Base-by-base conservation (phyloP, 352 stramenopile species). In the Phytophthora niederhauseri region DNA sequence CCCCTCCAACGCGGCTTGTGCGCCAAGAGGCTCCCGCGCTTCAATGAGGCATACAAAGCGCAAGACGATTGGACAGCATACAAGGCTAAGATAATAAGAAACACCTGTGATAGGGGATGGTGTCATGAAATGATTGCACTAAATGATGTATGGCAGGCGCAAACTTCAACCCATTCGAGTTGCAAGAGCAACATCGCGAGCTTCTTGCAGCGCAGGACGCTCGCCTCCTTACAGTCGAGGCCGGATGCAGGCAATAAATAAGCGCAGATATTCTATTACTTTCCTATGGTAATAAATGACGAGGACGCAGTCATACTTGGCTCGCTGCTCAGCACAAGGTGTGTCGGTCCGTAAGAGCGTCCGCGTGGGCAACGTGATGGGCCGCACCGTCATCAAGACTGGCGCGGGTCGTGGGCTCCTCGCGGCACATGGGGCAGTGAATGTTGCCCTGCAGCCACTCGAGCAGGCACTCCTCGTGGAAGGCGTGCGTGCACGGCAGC, bases 401-500 rank as follows among this genome's bases (percentile, higher is more conserved):
- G 43, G 24, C 36, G n/a, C 53, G 58, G 14, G 49, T 19, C 6
- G 45, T 61, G 4, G 88, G 86, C 22, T 94, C 85, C 54, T 92
- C 87, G n/a, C 89, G 85, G 51, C 89, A 96, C 79, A 96, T 93
- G 51, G 89, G 89, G 65, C 89, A 96, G 59, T 94, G 87, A 1
- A 80, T 84, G 73, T 84, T 94, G 63, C 81, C 81, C 24, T 93
- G 84, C 56, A 96, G 72, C 89, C 89, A 96, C 62, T 93, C 87
- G 64, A 96, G 89, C 55, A 96, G 72, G 56, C 89, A 96, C 24
- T 94, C 86, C 58, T 96, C 89, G 75, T 96, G 89, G 75, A 94
- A 96, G 19, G 81, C 85, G 72, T 96, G 89, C 49, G 90, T 58
- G 59, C 89, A 96, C 45, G 89, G 89, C 48, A 96, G 66, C 70